These are phyloP conservation scores for Panicum virgatum DNA, from an alignment of 202 grass and related monocot genomes.

Conservation along the genomic window DNA sequence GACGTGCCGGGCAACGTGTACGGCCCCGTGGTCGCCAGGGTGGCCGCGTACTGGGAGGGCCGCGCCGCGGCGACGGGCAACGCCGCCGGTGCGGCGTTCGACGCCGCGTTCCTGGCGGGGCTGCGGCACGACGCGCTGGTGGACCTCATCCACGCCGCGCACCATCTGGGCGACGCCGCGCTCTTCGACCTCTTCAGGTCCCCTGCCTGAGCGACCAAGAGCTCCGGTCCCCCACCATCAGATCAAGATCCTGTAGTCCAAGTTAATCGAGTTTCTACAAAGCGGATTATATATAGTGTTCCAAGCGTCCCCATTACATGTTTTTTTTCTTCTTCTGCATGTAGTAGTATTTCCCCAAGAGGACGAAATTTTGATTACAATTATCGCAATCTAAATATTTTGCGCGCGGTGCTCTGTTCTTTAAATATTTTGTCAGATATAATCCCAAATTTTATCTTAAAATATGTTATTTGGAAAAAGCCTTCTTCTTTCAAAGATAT, in stretches of 20 bases:
- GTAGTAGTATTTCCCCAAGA: no score
- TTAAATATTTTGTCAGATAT: no score
- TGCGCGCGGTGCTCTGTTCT: no score
- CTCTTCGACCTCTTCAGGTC: conserved; percentile 39
- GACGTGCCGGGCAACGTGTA: conserved; percentile 35
- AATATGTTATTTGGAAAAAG: no score
- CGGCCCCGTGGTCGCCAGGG: conserved; percentile 26
- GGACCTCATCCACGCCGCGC: conserved; percentile 45
- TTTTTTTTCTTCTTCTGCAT: no score
- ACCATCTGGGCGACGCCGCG: conserved; percentile 36
- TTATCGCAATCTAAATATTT: no score
- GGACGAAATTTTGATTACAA: no score
- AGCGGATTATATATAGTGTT: no score
- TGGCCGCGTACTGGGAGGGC: conserved; percentile 35
- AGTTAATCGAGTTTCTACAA: not conserved
- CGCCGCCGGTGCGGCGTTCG: not conserved
- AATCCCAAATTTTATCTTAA: no score
- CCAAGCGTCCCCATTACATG: no score
- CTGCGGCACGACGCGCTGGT: conserved; percentile 39
- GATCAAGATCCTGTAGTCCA: not conserved
- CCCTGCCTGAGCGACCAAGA: not conserved
- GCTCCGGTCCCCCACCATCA: not conserved
- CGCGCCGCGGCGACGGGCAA: not conserved
- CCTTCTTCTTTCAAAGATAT: no score
- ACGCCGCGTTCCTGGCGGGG: conserved; percentile 36